Conservation (phyloP, 352 stramenopile species). For the Globisporangium irregulare region DNA sequence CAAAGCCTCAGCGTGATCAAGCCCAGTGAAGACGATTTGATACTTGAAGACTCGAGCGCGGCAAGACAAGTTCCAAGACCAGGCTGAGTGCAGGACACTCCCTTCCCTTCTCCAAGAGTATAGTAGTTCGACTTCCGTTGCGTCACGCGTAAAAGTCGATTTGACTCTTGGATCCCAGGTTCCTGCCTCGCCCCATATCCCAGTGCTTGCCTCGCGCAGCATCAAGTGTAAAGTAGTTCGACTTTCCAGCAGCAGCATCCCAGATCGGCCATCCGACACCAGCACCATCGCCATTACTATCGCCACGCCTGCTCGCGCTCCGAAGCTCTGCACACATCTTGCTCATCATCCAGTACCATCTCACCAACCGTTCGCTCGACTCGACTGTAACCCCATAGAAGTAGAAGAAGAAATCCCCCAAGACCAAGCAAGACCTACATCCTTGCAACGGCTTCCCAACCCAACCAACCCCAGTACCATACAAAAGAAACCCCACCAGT, state of each 20-base stretch:
- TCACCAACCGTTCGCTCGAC: not conserved
- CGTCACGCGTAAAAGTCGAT: slow-evolving; percentile 1
- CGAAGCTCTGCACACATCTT: not conserved
- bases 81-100: not conserved
- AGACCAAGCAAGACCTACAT: slow-evolving; percentile 1
- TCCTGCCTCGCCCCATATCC: not conserved
- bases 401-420: slow-evolving; percentile 6
- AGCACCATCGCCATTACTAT: not conserved
- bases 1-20: not conserved
- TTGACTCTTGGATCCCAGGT: slow-evolving; percentile 3
- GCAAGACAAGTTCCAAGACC: not conserved
- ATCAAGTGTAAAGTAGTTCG: slow-evolving; percentile 5
- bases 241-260: not conserved
- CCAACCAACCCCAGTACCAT: slow-evolving; percentile 10
- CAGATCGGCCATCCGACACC: not conserved
- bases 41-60: not conserved
- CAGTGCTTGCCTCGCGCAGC: not conserved
- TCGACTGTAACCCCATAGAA: slow-evolving; percentile 1
- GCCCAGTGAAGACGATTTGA: slow-evolving; percentile 6
- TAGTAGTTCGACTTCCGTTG: slow-evolving; percentile 12
- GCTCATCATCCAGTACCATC: not conserved
- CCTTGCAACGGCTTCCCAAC: not conserved
- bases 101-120: not conserved
- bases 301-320: not conserved
- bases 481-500: not conserved